Evolutionary conservation across 2,329 filamentous ascomycete genomes (phyloP).

Genomic region (Colletotrichum sp.): DNA sequence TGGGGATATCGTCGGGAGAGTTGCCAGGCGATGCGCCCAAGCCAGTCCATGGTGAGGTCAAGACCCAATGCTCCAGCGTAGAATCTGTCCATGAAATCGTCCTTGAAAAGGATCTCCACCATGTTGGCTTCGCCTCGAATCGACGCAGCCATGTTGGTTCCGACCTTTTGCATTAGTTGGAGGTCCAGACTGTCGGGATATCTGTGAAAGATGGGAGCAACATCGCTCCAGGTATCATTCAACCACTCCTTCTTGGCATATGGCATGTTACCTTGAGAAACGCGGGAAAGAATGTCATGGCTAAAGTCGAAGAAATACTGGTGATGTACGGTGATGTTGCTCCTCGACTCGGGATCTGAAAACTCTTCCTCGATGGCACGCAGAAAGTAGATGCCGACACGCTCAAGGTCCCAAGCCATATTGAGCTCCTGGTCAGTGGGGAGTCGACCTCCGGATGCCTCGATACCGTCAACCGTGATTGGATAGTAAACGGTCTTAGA

Average conservation of each 20-base stretch:
- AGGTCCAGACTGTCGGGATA: neutral
- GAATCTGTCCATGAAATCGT: neutral
- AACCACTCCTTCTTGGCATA: neutral
- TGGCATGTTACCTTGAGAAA: neutral
- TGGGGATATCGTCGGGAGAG: conserved; percentile 4
- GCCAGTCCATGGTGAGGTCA: neutral
- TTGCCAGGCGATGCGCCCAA: neutral
- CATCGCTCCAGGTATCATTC: neutral
- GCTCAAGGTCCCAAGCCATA: neutral
- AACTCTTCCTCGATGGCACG: neutral
- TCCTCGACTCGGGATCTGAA: neutral
- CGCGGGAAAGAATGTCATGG: neutral
- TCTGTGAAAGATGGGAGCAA: neutral
- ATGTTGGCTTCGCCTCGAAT: neutral
- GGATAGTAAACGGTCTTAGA: neutral
- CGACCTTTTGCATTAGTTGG: neutral
- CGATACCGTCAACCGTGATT: neutral
- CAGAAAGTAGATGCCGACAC: neutral
- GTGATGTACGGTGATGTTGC: neutral
- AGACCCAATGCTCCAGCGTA: neutral
- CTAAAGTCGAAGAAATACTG: neutral
- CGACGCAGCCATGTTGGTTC: neutral
- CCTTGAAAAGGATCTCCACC: neutral
- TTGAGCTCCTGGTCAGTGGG: neutral
- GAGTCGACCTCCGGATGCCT: neutral